Evolutionary conservation across 2,329 filamentous ascomycete genomes (phyloP).

Genomic region (Cladosporium colombiae): DNA sequence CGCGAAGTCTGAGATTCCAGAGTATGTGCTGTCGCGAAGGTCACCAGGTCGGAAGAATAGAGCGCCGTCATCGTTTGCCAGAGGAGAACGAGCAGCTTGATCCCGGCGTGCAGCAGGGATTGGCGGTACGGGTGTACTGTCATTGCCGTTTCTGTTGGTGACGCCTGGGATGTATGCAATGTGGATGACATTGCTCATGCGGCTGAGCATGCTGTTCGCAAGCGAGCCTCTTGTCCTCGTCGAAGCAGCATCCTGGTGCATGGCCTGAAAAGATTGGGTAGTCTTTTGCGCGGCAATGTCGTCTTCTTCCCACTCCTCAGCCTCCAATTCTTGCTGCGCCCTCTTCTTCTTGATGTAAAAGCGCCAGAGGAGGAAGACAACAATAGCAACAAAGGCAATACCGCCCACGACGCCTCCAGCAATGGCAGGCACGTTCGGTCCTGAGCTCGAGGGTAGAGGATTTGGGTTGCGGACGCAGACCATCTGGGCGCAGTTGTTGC

Average conservation of each 20-base stretch:
- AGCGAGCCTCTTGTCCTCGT: slow-evolving; percentile 80
- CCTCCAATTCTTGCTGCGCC: slow-evolving; percentile 56
- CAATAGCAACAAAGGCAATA: slow-evolving; percentile 69
- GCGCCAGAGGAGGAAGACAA: slow-evolving; percentile 81
- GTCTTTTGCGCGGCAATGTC: slow-evolving; percentile 58
- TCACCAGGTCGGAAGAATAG: slow-evolving; percentile 93
- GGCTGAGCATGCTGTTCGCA: slow-evolving; percentile 90
- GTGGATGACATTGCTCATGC: slow-evolving; percentile 98
- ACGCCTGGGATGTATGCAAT: slow-evolving; percentile 98
- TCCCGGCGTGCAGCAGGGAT: slow-evolving; percentile 63
- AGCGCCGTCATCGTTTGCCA: slow-evolving; percentile 63
- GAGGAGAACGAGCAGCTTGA: slow-evolving; percentile 53
- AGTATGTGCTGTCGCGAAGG: slow-evolving; percentile 87
- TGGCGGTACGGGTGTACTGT: slow-evolving; percentile 82
- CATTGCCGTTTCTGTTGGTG: slow-evolving; percentile 72
- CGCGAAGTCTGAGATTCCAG: slow-evolving; percentile 62
- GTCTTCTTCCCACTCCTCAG: slow-evolving; percentile 58
- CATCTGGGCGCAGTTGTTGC: slow-evolving; percentile 60
- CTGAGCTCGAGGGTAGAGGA: slow-evolving; percentile 39
- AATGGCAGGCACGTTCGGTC: slow-evolving; percentile 77
- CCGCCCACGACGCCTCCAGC: slow-evolving; percentile 90
- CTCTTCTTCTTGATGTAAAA: slow-evolving; percentile 83
- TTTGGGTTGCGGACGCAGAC: slow-evolving; percentile 53
- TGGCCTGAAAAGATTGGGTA: slow-evolving; percentile 53
- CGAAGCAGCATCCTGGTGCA: slow-evolving; percentile 69